These are phyloP conservation scores for Ceratocystis albifundus DNA, from an alignment of 2,329 filamentous ascomycete genomes.

Conservation along the genomic window DNA sequence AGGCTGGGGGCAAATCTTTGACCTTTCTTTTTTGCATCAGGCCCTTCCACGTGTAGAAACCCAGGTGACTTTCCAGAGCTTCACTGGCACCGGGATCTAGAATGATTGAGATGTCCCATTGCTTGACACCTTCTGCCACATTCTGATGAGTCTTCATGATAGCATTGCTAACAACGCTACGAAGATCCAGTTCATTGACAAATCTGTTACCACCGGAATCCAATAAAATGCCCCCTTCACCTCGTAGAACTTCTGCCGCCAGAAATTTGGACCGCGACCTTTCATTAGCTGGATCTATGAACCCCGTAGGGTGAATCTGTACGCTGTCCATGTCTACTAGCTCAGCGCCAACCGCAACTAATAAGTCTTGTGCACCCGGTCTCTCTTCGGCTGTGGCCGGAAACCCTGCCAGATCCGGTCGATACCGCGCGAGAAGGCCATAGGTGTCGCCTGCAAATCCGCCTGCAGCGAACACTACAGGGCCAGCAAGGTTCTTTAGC, in stretches of 20 bases:
- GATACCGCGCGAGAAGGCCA: conserved; percentile 44
- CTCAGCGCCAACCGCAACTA: conserved; percentile 33
- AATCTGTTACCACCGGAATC: conserved; percentile 40
- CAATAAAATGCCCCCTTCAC: conserved; percentile 50
- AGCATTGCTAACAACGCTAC: conserved; percentile 44
- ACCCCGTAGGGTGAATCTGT: conserved; percentile 55
- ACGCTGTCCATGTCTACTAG: conserved; percentile 45
- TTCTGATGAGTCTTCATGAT: conserved; percentile 34
- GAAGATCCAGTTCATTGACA: conserved; percentile 50
- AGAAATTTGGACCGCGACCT: conserved; percentile 46
- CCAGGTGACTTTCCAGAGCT: conserved; percentile 43
- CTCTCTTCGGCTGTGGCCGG: conserved; percentile 53
- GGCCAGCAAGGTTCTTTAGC: conserved; percentile 36
- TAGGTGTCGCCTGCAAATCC: conserved; percentile 52
- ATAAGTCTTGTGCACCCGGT: conserved; percentile 40
- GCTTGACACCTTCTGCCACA: conserved; percentile 30
- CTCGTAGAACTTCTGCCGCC: conserved; percentile 50
- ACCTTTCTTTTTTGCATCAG: conserved; percentile 47
- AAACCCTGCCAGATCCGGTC: conserved; percentile 47
- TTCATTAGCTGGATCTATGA: conserved; percentile 43
- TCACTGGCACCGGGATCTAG: conserved; percentile 48
- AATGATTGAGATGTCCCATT: conserved; percentile 49
- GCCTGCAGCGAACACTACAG: conserved; percentile 49
- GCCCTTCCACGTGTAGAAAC: conserved; percentile 53
- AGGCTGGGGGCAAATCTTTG: conserved; percentile 35